A percentile compares a stretch with the other conserved stretches of the same genome.
Evolutionary conservation across 2,329 filamentous ascomycete genomes (phyloP).

Genomic region (Neonectria ditissima): DNA sequence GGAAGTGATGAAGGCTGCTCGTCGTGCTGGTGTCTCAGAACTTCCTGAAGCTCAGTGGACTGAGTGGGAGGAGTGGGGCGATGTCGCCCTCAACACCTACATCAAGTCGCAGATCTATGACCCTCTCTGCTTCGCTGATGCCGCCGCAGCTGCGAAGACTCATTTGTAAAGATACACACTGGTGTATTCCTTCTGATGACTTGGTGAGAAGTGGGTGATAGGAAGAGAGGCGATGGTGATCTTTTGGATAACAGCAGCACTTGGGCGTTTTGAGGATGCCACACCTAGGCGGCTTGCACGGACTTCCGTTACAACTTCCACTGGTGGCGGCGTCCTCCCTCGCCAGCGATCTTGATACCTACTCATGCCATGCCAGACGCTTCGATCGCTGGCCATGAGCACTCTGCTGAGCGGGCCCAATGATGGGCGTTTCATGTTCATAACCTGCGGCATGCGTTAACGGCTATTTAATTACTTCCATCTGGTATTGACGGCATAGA

Average conservation of each 20-base stretch:
- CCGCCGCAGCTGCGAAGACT: slow-evolving; percentile 38
- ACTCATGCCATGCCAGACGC: slow-evolving; percentile 32
- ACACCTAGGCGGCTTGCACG: slow-evolving; percentile 5
- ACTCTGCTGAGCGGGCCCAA: slow-evolving; percentile 39
- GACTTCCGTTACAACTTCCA: slow-evolving; percentile 26
- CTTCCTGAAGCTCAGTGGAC: slow-evolving; percentile 77
- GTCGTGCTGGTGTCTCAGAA: slow-evolving; percentile 80
- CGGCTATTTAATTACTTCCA: slow-evolving; percentile 43
- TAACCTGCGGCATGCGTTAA: slow-evolving; percentile 45
- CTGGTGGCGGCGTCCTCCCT: slow-evolving; percentile 17
- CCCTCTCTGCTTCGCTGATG: slow-evolving; percentile 59
- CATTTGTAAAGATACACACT: slow-evolving; percentile 46
- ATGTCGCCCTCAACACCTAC: slow-evolving; percentile 69
- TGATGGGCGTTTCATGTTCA: slow-evolving; percentile 35
- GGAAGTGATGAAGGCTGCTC: slow-evolving; percentile 92
- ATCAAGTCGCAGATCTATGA: slow-evolving; percentile 73
- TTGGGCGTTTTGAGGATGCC: slow-evolving; percentile 32
- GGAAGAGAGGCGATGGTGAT: slow-evolving; percentile 27
- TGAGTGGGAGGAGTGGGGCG: slow-evolving; percentile 79
- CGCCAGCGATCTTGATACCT: slow-evolving; percentile 33
- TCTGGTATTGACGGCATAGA: slow-evolving; percentile 39
- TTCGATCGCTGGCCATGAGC: slow-evolving; percentile 34
- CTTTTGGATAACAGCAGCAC: slow-evolving; percentile 32
- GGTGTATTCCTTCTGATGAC: slow-evolving; percentile 22
- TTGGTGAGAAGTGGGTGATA: slow-evolving; percentile 7